These are phyloP conservation scores for Capsicum baccatum DNA, from an alignment of 257 asterid genomes.

Conservation along the genomic window DNA sequence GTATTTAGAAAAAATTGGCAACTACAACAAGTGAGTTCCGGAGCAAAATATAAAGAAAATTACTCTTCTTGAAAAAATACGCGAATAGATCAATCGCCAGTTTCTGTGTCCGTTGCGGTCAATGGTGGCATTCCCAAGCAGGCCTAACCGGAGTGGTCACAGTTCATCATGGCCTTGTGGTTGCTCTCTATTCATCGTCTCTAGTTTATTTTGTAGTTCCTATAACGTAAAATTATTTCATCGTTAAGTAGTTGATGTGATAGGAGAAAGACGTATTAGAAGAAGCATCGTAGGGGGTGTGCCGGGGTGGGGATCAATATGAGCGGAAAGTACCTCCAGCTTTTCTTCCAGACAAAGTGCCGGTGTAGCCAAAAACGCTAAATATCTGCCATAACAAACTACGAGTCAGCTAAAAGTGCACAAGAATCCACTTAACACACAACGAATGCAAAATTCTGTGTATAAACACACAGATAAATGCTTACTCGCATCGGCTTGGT, in stretches of 20 bases:
- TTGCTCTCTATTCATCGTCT: constrained; percentile 58
- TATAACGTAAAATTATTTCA: constrained; percentile 32
- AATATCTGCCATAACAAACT: constrained; percentile 57
- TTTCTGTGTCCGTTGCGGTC: not conserved
- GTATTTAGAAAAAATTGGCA: not conserved
- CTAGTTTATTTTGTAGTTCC: constrained; percentile 84
- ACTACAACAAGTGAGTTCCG: constrained; percentile 10
- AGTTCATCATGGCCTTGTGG: constrained; percentile 82
- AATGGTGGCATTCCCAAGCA: constrained; percentile 7
- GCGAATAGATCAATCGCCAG: not conserved
- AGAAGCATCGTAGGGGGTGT: not conserved
- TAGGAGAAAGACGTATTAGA: not conserved
- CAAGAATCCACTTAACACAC: not conserved
- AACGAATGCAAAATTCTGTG: not conserved
- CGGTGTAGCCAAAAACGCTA: constrained; percentile 80
- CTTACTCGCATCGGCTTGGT: constrained; percentile 99
- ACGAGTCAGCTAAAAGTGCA: constrained; percentile 28
- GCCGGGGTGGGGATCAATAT: not conserved
- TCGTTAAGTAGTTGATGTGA: not conserved
- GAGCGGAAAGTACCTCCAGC: constrained; percentile 59
- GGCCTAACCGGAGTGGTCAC: constrained; percentile 39
- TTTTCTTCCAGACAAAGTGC: constrained; percentile 77
- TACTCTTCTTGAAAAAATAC: not conserved
- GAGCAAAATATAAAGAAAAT: not conserved
- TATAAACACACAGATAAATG: constrained; percentile 24